Evolutionary conservation across 176 grass and related monocot genomes (phyloP).

Genomic region (Ampelocalamus luodianensis): DNA sequence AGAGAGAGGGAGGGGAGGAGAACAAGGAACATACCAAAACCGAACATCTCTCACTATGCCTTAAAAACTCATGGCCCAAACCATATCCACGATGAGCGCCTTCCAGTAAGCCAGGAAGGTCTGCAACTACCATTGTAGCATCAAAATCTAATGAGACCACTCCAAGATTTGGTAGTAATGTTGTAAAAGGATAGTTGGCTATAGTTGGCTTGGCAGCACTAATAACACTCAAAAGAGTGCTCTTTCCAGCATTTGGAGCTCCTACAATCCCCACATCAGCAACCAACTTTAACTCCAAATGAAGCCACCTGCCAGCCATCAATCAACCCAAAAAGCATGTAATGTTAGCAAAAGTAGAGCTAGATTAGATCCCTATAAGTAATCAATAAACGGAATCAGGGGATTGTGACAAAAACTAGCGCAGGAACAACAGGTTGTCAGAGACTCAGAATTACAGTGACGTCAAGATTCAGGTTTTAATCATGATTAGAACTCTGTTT

Average conservation of each 20-base stretch:
- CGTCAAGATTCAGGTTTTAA: neutral
- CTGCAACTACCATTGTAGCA: constrained; percentile 94
- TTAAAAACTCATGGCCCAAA: constrained; percentile 94
- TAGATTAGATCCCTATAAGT: neutral
- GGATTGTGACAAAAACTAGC: neutral
- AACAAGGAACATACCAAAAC: constrained; percentile 60
- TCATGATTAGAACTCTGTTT: neutral
- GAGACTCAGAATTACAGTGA: neutral
- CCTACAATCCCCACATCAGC: constrained; percentile 98
- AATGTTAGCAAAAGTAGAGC: constrained; percentile 11
- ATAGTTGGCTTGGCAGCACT: constrained; percentile 90
- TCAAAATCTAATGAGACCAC: constrained; percentile 94
- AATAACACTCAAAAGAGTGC: constrained; percentile 85
- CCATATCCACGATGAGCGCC: constrained; percentile 93
- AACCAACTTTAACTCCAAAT: constrained; percentile 96
- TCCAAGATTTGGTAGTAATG: constrained; percentile 92
- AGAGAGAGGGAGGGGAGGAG: neutral
- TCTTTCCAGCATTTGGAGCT: constrained; percentile 98
- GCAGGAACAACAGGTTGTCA: neutral
- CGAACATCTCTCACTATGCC: constrained; percentile 90
- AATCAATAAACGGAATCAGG: neutral
- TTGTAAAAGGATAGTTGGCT: constrained; percentile 97
- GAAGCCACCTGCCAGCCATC: constrained; percentile 74
- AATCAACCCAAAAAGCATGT: constrained; percentile 17
- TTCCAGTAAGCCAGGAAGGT: constrained; percentile 95